Evolutionary conservation across 83 land plant species (phyloP), one percentile per base, ranked within the genome.

Genomic region (Diphasiastrum complanatum): DNA sequence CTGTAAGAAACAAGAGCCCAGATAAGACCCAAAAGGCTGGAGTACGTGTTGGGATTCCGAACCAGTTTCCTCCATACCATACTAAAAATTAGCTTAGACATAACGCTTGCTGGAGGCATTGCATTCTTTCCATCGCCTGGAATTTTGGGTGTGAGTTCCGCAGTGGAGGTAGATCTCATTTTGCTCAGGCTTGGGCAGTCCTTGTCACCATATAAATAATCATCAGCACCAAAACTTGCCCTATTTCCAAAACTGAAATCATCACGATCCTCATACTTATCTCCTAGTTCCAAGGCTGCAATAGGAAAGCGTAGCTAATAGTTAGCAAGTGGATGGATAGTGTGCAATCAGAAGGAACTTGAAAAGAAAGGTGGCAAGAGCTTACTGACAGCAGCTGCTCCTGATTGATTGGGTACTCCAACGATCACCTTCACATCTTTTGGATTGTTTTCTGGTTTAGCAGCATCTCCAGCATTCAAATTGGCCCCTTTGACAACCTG

Each of bases 1-100:
- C 93, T 85, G 70, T 63, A 79, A 2, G 97, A 73, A n/a, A 87
- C 37, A 32, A 87, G 77, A 32, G 95, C 88, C 92, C 92, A 89
- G 4, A 67, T 54, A 8, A 89, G 40, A 1, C 92, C 96, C 16
- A 89, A n/a, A 4, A 83, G 26, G 68, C 88, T 81, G 51, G 92
- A 86, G 62, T 89, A 86, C 0, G 92, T 75, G 33, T 86, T 89
- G 1, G 96, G 96, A 47, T 89, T 89, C 22, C 73, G 47, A 10
- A 82, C 73, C 24, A 89, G 76, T 70, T 89, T 89, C 36, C 79
- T 28, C 72, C 78, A 66, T 26, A 87, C 92, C 49, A 53, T 60
- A 71, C 62, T 79, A 69, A 79, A 65, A 35, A 85, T 85, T 1
- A 85, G 75, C 66, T 73, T 73, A 2, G 78, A 41, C 82, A 86